Base-by-base conservation (phyloP, 257 asterid species). In the Leonotis leonurus region DNA sequence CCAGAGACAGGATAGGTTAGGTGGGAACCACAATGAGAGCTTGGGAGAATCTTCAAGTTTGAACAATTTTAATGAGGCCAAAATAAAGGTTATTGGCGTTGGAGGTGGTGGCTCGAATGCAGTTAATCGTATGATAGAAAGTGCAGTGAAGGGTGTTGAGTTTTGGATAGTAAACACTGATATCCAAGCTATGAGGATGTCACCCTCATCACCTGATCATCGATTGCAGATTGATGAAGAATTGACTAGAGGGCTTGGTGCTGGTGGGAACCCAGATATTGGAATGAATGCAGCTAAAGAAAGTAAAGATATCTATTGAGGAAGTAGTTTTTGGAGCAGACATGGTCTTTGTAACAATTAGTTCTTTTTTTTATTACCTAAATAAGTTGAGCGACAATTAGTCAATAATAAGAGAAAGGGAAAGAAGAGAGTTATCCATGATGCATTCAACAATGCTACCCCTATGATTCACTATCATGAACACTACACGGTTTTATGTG, bases 251-350 rank as follows among this genome's bases (percentile, higher is more conserved):
- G 97, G 97, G 56, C 97, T 90, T n/a, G n/a, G n/a, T n/a, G n/a
- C n/a, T n/a, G n/a, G n/a, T n/a, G n/a, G n/a, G n/a, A n/a, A n/a
- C n/a, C 96, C 97, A 0, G 95, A 85, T 53, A 85, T 90, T 48
- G 97, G 97, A 32, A 85, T 64, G 86, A 87, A 77, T 72, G 96
- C 97, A 24, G 97, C 97, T 58, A 85, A 74, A 51, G 97, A 90
- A 70, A 87, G 96, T 75, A 85, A 79, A 65, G 83, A 79, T n/a
- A 74, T 62, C 90, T 37, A 85, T 90, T 44, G 97, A 80, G 68
- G 84, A 83, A 14, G 96, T 95, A 21, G 85, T 90, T 70, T 62
- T 40, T 58, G 86, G 86, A 26, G 65, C 86, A 21, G 86, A 80
- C 48, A 80, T 80, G 83, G 83, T 80, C 56, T 80, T 80, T 60